Evolutionary conservation across 257 asterid genomes (phyloP).

Genomic region (Handroanthus guayacan): DNA sequence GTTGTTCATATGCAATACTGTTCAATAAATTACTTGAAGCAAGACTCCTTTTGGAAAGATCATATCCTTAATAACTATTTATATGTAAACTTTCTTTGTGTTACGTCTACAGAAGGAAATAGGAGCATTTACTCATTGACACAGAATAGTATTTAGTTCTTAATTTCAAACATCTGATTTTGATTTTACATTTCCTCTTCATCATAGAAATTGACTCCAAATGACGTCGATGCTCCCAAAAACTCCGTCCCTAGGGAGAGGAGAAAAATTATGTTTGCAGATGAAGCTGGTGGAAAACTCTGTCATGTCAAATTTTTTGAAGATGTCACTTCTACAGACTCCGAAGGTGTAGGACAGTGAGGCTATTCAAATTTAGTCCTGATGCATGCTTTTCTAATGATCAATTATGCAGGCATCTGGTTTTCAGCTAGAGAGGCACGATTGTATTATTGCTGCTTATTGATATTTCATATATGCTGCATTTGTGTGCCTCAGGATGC

Average conservation of each 20-base stretch:
- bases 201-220: slow-evolving; percentile 49
- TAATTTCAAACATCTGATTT: slow-evolving; percentile 8
- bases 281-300: slow-evolving; percentile 69
- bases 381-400: neutral
- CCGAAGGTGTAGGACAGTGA: slow-evolving; percentile 33
- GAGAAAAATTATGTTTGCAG: slow-evolving; percentile 63
- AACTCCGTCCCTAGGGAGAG: slow-evolving; percentile 39
- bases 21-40: neutral
- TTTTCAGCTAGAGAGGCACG: neutral
- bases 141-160: neutral
- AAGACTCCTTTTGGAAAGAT: neutral
- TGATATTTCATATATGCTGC: neutral
- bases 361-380: slow-evolving; percentile 12
- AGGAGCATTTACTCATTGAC: neutral
- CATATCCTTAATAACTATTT: neutral
- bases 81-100: neutral
- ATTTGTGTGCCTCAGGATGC: neutral
- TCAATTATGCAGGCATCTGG: neutral
- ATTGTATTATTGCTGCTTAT: neutral
- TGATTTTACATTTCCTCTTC: slow-evolving; percentile 1
- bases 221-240: slow-evolving; percentile 34
- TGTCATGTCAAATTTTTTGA: slow-evolving; percentile 61
- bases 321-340: slow-evolving; percentile 30
- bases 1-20: neutral
- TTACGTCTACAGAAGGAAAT: neutral